phyloP scores from a whole-genome alignment of 2,329 filamentous ascomycete genomes.

The Knoxdaviesia capensis region DNA sequence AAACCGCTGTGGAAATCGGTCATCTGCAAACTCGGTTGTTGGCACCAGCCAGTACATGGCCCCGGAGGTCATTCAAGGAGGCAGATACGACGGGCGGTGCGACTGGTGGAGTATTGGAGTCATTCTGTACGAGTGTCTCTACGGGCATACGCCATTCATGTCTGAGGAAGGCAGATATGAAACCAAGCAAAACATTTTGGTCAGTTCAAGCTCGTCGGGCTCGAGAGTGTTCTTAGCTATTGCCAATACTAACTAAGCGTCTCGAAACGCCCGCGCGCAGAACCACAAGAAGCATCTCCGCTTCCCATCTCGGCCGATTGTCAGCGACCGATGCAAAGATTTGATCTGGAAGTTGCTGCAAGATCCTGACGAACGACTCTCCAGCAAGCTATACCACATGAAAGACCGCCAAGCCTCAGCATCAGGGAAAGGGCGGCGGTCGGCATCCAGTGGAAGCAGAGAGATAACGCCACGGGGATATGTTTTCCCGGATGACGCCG shows the following conservation, averaged over 20 bases:
- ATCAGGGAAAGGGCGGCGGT: no score
- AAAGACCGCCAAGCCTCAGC: conserved; percentile 28
- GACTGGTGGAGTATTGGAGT: conserved; percentile 96
- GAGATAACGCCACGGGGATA: conserved; percentile 4
- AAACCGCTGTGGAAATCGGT: conserved; percentile 46
- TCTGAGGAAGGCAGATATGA: conserved; percentile 56
- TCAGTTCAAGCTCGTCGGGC: conserved; percentile 17
- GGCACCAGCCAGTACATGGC: conserved; percentile 98
- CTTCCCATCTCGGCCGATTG: conserved; percentile 46
- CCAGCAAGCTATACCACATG: conserved; percentile 50
- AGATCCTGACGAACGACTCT: conserved; percentile 57
- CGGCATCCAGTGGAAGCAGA: conserved; percentile 3
- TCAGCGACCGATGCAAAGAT: conserved; percentile 55
- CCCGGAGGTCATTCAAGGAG: conserved; percentile 70
- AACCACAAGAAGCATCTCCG: conserved; percentile 48
- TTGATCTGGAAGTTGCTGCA: conserved; percentile 54
- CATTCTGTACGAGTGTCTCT: conserved; percentile 87
- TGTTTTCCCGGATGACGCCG: conserved; percentile 67
- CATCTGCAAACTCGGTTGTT: conserved; percentile 66
- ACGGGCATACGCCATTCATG: conserved; percentile 78
- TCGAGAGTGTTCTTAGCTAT: not conserved
- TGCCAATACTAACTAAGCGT: not conserved
- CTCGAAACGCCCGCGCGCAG: conserved; percentile 15
- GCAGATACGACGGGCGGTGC: conserved; percentile 76
- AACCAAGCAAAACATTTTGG: conserved; percentile 73